A percentile compares a stretch with the other conserved stretches of the same genome.
These are phyloP conservation scores for Pseudohalonectria lignicola DNA, from an alignment of 2,329 filamentous ascomycete genomes.

Conservation along the genomic window DNA sequence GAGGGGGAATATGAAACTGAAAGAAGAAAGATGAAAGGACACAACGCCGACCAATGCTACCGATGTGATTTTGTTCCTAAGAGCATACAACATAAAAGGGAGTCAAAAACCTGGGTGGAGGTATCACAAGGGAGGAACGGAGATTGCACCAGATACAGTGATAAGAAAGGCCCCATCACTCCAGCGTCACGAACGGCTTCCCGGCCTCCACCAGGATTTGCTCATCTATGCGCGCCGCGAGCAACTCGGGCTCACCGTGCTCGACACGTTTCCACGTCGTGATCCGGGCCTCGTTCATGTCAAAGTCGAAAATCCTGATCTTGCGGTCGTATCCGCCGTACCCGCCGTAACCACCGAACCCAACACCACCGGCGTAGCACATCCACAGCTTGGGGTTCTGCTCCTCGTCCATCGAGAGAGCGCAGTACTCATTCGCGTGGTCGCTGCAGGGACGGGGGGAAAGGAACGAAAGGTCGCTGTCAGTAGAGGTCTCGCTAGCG, in stretches of 20 bases:
- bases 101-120: too few species aligned
- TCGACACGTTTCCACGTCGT: constrained; percentile 89
- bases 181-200: too few species aligned
- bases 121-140: background rate
- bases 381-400: constrained; percentile 73
- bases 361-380: constrained; percentile 89
- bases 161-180: too few species aligned
- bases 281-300: constrained; percentile 82
- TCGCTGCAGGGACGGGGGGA: constrained; percentile 41
- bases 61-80: too few species aligned
- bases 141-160: too few species aligned
- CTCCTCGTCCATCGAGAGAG: constrained; percentile 47
- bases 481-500: too few species aligned
- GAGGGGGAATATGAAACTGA: too few species aligned
- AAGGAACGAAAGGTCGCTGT: too few species aligned
- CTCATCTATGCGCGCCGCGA: constrained; percentile 36
- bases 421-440: constrained; percentile 95
- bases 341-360: constrained; percentile 91
- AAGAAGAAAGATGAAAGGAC: constrained; percentile 1
- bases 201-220: constrained; percentile 58
- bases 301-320: constrained; percentile 82
- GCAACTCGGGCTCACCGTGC: constrained; percentile 39
- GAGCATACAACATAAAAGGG: too few species aligned
- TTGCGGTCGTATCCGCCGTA: constrained; percentile 79
- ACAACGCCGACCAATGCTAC: constrained; percentile 8